phyloP scores from a whole-genome alignment of 228 moss, liverwort and hornwort genomes.

The Sphagnum fallax region DNA sequence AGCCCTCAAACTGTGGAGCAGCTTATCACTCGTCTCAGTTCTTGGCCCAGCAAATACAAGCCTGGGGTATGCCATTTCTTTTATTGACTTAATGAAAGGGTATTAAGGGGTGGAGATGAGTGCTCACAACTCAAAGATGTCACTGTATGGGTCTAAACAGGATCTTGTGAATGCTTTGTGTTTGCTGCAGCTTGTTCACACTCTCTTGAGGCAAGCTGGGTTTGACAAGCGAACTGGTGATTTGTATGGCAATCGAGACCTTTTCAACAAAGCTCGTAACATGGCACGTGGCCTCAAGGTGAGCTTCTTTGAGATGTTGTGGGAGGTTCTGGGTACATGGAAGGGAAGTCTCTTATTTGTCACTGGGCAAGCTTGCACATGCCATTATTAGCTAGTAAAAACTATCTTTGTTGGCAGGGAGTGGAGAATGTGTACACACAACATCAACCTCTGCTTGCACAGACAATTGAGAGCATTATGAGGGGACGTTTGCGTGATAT shows the following conservation, averaged over 20 bases:
- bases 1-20: slow-evolving; percentile 91
- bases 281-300: slow-evolving; percentile 99
- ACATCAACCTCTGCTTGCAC: slow-evolving; percentile 94
- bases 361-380: too few relatives aligned
- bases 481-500: slow-evolving; percentile 83
- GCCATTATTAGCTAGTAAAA: too few relatives aligned
- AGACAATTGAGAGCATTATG: slow-evolving; percentile 94
- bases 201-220: slow-evolving; percentile 80
- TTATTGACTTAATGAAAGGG: neutral
- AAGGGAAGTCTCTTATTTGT: neutral
- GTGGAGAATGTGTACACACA: slow-evolving; percentile 99
- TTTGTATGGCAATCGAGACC: slow-evolving; percentile 89
- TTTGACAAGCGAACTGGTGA: slow-evolving; percentile 93
- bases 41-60: slow-evolving; percentile 68
- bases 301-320: neutral
- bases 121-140: too few relatives aligned
- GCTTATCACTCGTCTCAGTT: slow-evolving; percentile 65
- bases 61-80: slow-evolving; percentile 52
- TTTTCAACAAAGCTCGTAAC: slow-evolving; percentile 89
- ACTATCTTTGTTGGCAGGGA: slow-evolving; percentile 39
- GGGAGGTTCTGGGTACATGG: neutral
- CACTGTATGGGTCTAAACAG: too few relatives aligned
- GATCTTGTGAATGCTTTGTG: neutral
- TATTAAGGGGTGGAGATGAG: neutral
- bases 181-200: slow-evolving; percentile 67